Evolutionary conservation across 2,329 filamentous ascomycete species (phyloP).

Genomic region (Dendrostoma leiphaemia): DNA sequence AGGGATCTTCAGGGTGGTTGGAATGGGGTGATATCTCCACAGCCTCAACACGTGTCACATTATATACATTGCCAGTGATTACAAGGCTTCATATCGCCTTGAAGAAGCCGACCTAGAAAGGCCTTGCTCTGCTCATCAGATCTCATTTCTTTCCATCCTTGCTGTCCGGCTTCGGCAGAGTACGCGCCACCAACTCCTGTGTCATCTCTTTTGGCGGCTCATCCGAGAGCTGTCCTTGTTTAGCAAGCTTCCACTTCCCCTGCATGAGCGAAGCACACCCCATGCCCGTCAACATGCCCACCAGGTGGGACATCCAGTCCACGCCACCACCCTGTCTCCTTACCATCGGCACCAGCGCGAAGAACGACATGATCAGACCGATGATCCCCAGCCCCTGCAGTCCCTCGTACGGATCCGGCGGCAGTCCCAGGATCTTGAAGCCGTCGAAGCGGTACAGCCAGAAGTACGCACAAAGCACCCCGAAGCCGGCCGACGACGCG

Average conservation of each 20-base stretch:
- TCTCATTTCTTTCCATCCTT: background rate
- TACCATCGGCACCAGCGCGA: conserved; percentile 46
- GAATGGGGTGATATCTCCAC: background rate
- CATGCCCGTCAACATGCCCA: conserved; percentile 48
- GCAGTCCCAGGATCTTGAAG: conserved; percentile 57
- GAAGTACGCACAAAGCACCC: conserved; percentile 60
- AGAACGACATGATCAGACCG: conserved; percentile 45
- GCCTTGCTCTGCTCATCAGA: background rate
- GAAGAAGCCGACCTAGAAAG: background rate
- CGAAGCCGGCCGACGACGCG: conserved; percentile 64
- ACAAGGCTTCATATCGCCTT: no score
- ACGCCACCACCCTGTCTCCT: conserved; percentile 39
- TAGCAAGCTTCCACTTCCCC: conserved; percentile 25
- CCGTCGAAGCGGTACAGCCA: conserved; percentile 56
- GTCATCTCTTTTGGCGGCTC: background rate
- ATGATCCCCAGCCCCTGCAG: conserved; percentile 55
- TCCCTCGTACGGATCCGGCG: conserved; percentile 49
- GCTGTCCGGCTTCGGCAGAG: background rate
- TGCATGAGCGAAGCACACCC: conserved; percentile 36
- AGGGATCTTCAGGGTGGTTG: no score
- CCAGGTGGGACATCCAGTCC: conserved; percentile 53
- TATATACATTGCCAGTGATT: background rate
- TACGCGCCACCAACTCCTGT: no score
- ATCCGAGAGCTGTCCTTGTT: background rate
- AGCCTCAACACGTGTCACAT: background rate